These are phyloP conservation scores for Microcera coccophila DNA, from an alignment of 2,329 filamentous ascomycete genomes.

Conservation along the genomic window DNA sequence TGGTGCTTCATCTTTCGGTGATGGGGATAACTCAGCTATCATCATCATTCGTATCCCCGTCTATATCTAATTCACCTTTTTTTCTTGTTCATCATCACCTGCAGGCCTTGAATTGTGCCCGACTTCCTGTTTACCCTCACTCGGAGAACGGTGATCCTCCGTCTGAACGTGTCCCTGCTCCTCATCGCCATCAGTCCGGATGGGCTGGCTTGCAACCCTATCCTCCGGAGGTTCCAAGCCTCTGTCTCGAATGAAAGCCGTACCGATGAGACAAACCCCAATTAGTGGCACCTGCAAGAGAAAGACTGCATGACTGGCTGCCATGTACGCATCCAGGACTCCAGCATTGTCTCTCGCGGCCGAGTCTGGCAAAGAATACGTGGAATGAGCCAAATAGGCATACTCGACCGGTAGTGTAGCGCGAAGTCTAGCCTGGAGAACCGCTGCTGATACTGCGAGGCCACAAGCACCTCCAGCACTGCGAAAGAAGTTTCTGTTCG, in stretches of 20 bases:
- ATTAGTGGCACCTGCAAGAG: conserved; percentile 8
- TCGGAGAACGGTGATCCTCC: too few species aligned
- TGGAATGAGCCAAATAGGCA: conserved; percentile 8
- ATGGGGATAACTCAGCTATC: too few species aligned
- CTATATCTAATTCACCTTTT: too few species aligned
- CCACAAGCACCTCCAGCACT: conserved; percentile 54
- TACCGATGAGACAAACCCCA: conserved; percentile 6
- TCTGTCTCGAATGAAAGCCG: conserved; percentile 8
- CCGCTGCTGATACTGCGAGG: conserved; percentile 53
- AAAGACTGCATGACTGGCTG: conserved; percentile 9
- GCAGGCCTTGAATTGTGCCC: too few species aligned
- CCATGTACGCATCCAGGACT: conserved; percentile 9
- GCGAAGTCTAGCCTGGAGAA: conserved; percentile 32
- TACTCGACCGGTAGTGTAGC: conserved; percentile 1
- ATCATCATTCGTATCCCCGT: too few species aligned
- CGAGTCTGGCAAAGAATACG: conserved; percentile 5
- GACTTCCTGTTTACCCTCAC: too few species aligned
- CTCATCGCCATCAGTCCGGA: neutral
- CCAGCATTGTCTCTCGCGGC: neutral
- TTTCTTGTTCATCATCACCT: too few species aligned
- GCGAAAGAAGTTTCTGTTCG: conserved; percentile 59
- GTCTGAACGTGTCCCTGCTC: too few species aligned
- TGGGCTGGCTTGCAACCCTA: neutral
- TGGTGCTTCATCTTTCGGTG: too few species aligned
- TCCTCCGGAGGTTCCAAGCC: conserved; percentile 6